Evolutionary conservation across 176 grass and related monocot genomes (phyloP), one percentile per base, ranked within the genome.

Genomic region (Raddia distichophylla): DNA sequence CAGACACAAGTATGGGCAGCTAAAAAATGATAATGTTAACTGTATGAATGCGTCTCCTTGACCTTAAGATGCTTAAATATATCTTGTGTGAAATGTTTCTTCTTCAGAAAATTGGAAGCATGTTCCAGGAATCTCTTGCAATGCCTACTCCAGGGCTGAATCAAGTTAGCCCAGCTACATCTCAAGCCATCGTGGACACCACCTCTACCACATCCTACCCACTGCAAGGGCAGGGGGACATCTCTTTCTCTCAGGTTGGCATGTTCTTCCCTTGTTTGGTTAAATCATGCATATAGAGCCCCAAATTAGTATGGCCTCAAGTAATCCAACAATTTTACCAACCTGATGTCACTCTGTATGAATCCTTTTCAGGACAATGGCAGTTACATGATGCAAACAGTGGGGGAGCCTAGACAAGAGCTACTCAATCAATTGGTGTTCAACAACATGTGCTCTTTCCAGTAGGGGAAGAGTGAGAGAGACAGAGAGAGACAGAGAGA

Each of bases 391-490:
- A 85, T 90, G 89, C 94, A 94, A 87, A 49, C 80, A 83, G 88
- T 78, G 60, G 88, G 83, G 52, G 89, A 90, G 58, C 87, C 86
- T 88, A 94, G 82, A 84, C 94, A 88, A n/a, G 89, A 84, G 53
- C 79, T 90, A 40, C 87, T 94, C 78, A 86, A 91, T 83, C 86
- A 93, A 82, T 32, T 97, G 67, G 82, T 86, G 73, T 97, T 91
- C 82, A 91, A 85, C 65, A 88, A 89, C 84, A 84, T 88, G 84
- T 88, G 84, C 84, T 89, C 89, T 81, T 97, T 97, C 87, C 89
- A 91, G 74, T 94, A 94, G 89, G 86, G 64, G 69, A 58, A 83
- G 71, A 91, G 59, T 73, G 54, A 61, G 27, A 48, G 53, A 63
- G 47, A 33, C 45, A 61, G 27, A 48, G 53, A 63, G 47, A 33